Evolutionary conservation across 169 alveolate genomes (phyloP), one percentile per base, ranked within the genome.

Genomic region (Cystoisospora suis): DNA sequence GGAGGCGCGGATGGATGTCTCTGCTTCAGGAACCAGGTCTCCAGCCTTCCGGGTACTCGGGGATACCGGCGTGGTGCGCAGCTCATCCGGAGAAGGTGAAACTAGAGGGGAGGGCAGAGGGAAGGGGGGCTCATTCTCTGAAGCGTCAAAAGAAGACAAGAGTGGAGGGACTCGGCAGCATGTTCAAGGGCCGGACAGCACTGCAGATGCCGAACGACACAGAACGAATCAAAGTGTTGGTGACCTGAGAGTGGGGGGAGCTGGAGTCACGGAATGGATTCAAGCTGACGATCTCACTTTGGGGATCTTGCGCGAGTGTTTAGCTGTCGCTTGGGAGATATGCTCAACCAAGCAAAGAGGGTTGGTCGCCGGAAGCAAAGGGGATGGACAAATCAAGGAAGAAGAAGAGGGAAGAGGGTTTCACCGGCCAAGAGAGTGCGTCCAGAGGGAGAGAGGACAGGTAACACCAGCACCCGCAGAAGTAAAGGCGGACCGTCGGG

Each of bases 251-350:
- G 12, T 58, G 5, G 42, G 77, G 45, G 77, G 77, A 9, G 38
- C 53, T 12, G 83, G 83, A 17, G 36, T 72, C 53, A 40, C 58
- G 17, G 83, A 2, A 38, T 72, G 83, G 83, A 17, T 72, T 6
- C 15, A 72, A 2, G 83, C 83, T 0, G 83, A 72, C 53, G 83
- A n/a, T 6, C 47, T 38, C 58, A 40, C 83, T 2, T 17, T 34
- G 58, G 58, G 20, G 42, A 46, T 72, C 56, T 20, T 72, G 83
- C 49, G 83, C 15, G 83, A 72, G 83, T 34, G 58, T 9, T 56
- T 72, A 34, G 36, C 40, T 2, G 58, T 72, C 32, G 3, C 83
- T 5, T 34, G 58, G 83, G 53, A 9, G 9, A 6, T 9, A 53
- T 12, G 65, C 12, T 12, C 12, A 53, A 23, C 65, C 65, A 23